phyloP scores from a whole-genome alignment of 306 rosid genomes.

The Quercus bicolor region DNA sequence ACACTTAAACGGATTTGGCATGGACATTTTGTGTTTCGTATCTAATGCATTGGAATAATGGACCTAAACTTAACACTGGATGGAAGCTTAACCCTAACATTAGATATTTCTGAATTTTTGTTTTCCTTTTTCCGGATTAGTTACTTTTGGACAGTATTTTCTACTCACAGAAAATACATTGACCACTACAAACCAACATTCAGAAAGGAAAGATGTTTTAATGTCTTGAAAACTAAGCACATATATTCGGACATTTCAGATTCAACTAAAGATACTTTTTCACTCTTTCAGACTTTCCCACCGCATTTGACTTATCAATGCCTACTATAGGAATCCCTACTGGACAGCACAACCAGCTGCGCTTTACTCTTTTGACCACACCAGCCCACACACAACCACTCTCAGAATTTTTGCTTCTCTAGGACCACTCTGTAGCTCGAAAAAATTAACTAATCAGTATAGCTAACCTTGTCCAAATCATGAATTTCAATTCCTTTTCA shows the following conservation, averaged over 20 bases:
- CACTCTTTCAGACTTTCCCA: conserved; percentile 13
- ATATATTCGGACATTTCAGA: conserved; percentile 21
- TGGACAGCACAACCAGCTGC: conserved; percentile 27
- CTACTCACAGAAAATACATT: conserved; percentile 10
- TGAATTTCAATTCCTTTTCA: neutral
- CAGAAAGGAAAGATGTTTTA: conserved; percentile 7
- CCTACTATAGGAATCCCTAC: neutral
- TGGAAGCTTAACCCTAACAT: no score
- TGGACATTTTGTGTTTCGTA: no score
- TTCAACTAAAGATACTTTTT: conserved; percentile 8
- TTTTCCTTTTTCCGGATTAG: neutral
- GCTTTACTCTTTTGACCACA: conserved; percentile 36
- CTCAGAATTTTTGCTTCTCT: conserved; percentile 15
- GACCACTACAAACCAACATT: conserved; percentile 17
- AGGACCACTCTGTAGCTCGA: conserved; percentile 22
- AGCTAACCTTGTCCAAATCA: neutral
- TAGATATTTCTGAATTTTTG: no score
- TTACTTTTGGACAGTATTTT: neutral
- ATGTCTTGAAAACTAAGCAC: conserved; percentile 34
- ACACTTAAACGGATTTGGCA: no score
- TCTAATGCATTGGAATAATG: no score
- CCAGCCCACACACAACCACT: conserved; percentile 24
- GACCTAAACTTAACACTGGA: no score
- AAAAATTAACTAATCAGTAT: conserved; percentile 3
- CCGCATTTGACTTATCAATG: conserved; percentile 40